Conservation (phyloP, 306 rosid species). For the Elaeagnus macrophylla region DNA sequence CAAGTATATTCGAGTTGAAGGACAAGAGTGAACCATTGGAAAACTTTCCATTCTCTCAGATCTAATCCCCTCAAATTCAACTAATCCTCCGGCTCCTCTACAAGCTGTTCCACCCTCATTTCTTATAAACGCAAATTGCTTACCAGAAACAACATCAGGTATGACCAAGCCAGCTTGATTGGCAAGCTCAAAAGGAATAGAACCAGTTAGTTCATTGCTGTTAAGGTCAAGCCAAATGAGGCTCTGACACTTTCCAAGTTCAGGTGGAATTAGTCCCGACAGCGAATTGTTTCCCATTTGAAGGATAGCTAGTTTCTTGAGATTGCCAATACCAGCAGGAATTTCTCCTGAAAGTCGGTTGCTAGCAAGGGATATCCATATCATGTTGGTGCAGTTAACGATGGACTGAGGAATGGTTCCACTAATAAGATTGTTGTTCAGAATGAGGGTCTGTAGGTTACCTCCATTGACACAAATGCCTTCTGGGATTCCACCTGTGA, state of each 20-base stretch:
- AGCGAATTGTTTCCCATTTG: constrained; percentile 65
- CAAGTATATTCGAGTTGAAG: constrained; percentile 58
- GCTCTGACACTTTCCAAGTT: constrained; percentile 50
- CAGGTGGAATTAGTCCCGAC: constrained; percentile 56
- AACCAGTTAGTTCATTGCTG: constrained; percentile 47
- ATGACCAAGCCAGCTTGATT: constrained; percentile 49
- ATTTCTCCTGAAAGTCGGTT: constrained; percentile 47
- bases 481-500: constrained; percentile 53
- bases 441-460: constrained; percentile 45
- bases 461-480: constrained; percentile 50
- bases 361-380: constrained; percentile 54
- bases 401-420: constrained; percentile 58
- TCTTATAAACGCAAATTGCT: constrained; percentile 68
- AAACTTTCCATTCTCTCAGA: constrained; percentile 39
- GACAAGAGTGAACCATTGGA: constrained; percentile 60
- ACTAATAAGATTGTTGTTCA: constrained; percentile 46
- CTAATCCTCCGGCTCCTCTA: constrained; percentile 73
- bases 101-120: constrained; percentile 74
- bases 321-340: constrained; percentile 53
- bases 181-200: constrained; percentile 46
- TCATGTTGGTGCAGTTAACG: constrained; percentile 53
- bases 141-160: constrained; percentile 58
- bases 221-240: constrained; percentile 67
- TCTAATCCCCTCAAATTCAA: constrained; percentile 57
- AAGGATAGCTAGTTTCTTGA: constrained; percentile 46